Percentiles rank a stretch among this genome's conserved stretches.
Evolutionary conservation across 495 filamentous ascomycete genomes (phyloP).

Genomic region (Daldinia loculata): DNA sequence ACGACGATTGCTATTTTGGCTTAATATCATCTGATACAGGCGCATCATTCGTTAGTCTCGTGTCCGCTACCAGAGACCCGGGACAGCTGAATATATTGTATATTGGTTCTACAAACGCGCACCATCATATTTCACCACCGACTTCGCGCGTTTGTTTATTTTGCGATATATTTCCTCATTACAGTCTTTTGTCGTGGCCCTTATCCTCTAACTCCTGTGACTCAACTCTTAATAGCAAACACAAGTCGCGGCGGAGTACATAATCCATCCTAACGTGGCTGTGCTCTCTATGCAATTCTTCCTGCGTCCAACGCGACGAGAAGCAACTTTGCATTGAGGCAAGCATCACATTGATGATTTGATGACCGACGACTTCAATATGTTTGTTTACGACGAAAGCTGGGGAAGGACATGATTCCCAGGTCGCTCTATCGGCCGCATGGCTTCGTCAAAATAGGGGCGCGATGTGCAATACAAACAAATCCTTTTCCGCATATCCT

Average conservation of each 20-base stretch:
- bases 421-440: not conserved
- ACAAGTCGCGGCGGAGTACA: conserved; percentile 7
- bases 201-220: too few relatives aligned
- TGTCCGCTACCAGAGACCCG: not conserved
- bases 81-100: conserved; percentile 3
- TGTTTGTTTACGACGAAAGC: not conserved
- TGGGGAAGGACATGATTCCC: not conserved
- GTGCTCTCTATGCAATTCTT: conserved; percentile 3
- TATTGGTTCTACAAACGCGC: not conserved
- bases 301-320: not conserved
- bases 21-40: not conserved
- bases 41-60: conserved; percentile 2
- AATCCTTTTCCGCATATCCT: not conserved
- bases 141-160: not conserved
- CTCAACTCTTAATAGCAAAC: not conserved
- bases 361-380: not conserved
- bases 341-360: not conserved
- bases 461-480: not conserved
- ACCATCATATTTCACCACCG: not conserved
- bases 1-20: not conserved
- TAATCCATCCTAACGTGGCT: conserved; percentile 19
- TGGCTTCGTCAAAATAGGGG: conserved; percentile 2
- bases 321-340: not conserved
- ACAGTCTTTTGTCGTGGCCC: too few relatives aligned
- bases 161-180: too few relatives aligned